Base-by-base conservation (phyloP, 768 basidiomycete species). In the Tylopilus vinaceipallidus region DNA sequence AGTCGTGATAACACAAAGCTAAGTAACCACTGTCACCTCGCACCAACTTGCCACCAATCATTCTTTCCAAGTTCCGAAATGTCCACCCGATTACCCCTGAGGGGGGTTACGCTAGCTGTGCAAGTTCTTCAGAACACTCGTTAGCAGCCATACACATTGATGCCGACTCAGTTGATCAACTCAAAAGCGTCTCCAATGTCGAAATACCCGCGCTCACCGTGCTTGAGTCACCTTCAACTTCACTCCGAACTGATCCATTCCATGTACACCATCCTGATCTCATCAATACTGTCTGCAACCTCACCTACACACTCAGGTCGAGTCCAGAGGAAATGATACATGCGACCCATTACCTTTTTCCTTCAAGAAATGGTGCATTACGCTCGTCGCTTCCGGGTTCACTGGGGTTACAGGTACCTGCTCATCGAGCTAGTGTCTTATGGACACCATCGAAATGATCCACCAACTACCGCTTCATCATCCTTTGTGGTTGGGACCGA, bases 401-500 rank as follows among this genome's bases (percentile, higher is more conserved):
- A n/a, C n/a, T n/a, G n/a, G n/a, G n/a, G n/a, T n/a, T n/a, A n/a
- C n/a, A n/a, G n/a, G n/a, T n/a, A n/a, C n/a, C n/a, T n/a, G n/a
- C n/a, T n/a, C n/a, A n/a, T n/a, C n/a, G n/a, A n/a, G n/a, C n/a
- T n/a, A n/a, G n/a, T n/a, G n/a, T n/a, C n/a, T n/a, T n/a, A n/a
- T n/a, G n/a, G n/a, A n/a, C n/a, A n/a, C n/a, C n/a, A n/a, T n/a
- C n/a, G n/a, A 14, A 14, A 32, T 13, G 7, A 8, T 29, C 11
- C 8, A n/a, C 24, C n/a, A 80, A 83, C 83, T 16, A 73, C 79
- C 1, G 69, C 75, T 4, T 72, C 77, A 2, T 69, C 77, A 1
- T 73, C 79, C 3, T 86, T 80, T 58, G 77, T 73, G 26, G 60
- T 81, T 56, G 84, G 86, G 0, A 72, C 73, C 48, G 56, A 66